Base-by-base conservation (phyloP, 169 alveolate genomes). In the Plasmodium adleri region DNA sequence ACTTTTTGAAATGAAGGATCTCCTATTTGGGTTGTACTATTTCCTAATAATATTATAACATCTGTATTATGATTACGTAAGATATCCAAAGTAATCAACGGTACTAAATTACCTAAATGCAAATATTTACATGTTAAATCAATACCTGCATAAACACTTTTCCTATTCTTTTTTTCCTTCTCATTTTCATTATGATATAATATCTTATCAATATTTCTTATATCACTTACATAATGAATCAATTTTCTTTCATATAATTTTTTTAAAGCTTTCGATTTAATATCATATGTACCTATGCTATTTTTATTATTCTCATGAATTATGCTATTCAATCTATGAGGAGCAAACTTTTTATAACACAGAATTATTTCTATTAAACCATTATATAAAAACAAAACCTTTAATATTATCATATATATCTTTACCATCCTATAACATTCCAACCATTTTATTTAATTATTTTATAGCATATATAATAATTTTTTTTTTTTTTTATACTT, bases 61-160 rank as follows among this genome's bases (percentile, higher is more conserved):
- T 93, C 92, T 60, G 93, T 75, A 3, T 75, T 74, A 49, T 85
- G 66, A 24, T 86, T 80, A 32, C 92, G 32, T 80, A 95, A 91
- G 17, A 92, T 76, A 22, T 96, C 91, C 83, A 95, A 91, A 10
- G 92, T 66, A 71, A 93, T 62, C 45, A 95, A 88, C 67, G 93
- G 97, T 15, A 94, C 71, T 64, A 95, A 75, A 10, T 93, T 94
- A 10, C 97, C 97, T 22, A 90, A 92, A 60, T 95, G 97, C 5
- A 94, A 67, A 49, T 91, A 89, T 67, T 87, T 70, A 28, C 90
- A 92, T 2, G 96, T 95, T 68, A 92, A 28, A 74, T 95, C 97
- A 50, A 95, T 91, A 13, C 97, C 97, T 52, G 76, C 62, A 73
- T 47, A 63, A 4, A 32, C 88, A n/a, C 86, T 56, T 32, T 58